Conservation (phyloP, 2,329 filamentous ascomycete genomes). For the Hypoxylon sp. region DNA sequence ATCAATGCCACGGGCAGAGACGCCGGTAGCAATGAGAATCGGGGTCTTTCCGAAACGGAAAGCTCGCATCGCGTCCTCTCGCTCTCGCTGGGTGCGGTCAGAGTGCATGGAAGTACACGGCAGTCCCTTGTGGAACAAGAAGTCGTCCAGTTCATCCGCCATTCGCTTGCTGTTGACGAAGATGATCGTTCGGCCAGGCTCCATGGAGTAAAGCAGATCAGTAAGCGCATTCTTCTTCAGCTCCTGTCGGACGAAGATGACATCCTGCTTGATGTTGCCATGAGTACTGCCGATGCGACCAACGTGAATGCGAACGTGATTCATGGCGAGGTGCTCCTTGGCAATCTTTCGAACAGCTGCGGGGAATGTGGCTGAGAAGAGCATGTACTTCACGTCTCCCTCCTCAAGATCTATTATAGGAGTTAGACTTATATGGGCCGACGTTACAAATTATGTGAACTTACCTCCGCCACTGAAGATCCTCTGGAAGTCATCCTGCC, state of each 20-base stretch:
- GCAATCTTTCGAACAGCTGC: conserved; percentile 82
- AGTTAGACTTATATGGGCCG: conserved; percentile 42
- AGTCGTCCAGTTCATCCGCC: conserved; percentile 90
- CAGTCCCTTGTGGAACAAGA: conserved; percentile 80
- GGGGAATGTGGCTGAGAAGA: conserved; percentile 97
- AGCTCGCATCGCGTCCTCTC: conserved; percentile 88
- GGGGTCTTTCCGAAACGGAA: conserved; percentile 82
- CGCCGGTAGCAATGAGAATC: conserved; percentile 86
- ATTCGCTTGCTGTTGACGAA: conserved; percentile 87
- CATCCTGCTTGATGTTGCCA: conserved; percentile 81
- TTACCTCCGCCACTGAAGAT: conserved; percentile 86
- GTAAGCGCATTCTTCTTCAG: conserved; percentile 78
- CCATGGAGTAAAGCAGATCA: conserved; percentile 77
- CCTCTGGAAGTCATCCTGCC: conserved; percentile 79
- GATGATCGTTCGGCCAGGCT: conserved; percentile 83
- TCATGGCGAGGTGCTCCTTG: conserved; percentile 77
- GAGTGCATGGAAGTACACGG: conserved; percentile 91
- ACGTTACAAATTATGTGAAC: conserved; percentile 47
- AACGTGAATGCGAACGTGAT: conserved; percentile 84
- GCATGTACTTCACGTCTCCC: conserved; percentile 75
- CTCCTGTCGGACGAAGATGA: conserved; percentile 74
- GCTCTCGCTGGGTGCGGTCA: conserved; percentile 88
- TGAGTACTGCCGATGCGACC: conserved; percentile 89
- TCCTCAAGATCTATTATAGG: conserved; percentile 75
- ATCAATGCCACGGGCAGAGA: conserved; percentile 90